A percentile compares a stretch with the other conserved stretches of the same genome.
phyloP scores from a whole-genome alignment of 2,329 filamentous ascomycete species.

The Pseudogymnoascus sp. region DNA sequence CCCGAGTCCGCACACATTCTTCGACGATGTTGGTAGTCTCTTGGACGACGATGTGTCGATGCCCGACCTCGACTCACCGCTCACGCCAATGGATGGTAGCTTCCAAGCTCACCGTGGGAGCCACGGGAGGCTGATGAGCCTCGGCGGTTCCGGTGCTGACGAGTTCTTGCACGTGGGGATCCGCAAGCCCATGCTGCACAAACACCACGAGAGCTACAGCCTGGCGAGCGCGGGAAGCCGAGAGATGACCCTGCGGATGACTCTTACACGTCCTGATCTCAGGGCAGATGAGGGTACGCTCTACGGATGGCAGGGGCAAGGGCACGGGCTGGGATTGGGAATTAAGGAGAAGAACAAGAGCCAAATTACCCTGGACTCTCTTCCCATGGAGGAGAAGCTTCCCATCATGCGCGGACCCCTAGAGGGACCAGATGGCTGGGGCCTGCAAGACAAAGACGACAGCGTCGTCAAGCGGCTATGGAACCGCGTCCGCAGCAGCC shows the following conservation, averaged over 20 bases:
- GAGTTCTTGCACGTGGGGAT: constrained; percentile 31
- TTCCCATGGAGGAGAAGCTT: constrained; percentile 51
- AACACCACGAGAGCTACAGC: constrained; percentile 35
- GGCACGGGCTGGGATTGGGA: constrained; percentile 12
- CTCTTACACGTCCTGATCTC: constrained; percentile 81
- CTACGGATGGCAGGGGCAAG: constrained; percentile 57
- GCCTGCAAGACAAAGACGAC: constrained; percentile 40
- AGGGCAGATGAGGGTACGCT: constrained; percentile 66
- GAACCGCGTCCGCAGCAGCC: constrained; percentile 34
- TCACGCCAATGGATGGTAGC: constrained; percentile 28
- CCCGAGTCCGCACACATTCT: constrained; percentile 40
- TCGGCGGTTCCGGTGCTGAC: constrained; percentile 30
- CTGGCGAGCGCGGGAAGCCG: constrained; percentile 55
- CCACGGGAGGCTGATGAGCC: constrained; percentile 18
- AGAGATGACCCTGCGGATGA: constrained; percentile 97
- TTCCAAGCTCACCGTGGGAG: constrained; percentile 23
- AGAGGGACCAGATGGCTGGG: constrained; percentile 34
- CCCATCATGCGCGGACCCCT: constrained; percentile 34
- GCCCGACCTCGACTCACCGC: constrained; percentile 49
- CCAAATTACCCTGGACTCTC: constrained; percentile 48
- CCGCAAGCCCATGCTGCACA: constrained; percentile 22
- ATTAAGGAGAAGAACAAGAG: constrained; percentile 28
- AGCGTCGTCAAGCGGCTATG: constrained; percentile 57
- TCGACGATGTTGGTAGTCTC: constrained; percentile 52
- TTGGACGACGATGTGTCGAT: constrained; percentile 51